These are phyloP conservation scores for Paecilomyces variotii DNA, from an alignment of 2,329 filamentous ascomycete species.

Conservation along the genomic window DNA sequence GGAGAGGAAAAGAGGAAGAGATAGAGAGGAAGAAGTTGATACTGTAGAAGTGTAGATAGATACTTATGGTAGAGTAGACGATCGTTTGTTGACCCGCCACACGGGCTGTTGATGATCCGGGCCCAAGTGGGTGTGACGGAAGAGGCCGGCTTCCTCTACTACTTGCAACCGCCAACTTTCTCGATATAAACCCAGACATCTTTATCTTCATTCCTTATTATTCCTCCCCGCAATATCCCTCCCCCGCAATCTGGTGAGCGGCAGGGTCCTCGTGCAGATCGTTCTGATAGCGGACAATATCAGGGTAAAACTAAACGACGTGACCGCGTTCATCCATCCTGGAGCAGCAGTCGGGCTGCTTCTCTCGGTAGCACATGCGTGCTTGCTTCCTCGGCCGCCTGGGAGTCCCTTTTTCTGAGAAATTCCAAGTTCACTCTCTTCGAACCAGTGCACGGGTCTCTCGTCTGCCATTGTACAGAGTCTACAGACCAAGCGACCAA, in stretches of 20 bases:
- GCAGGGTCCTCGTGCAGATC: background rate
- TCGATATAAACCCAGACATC: background rate
- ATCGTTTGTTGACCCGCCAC: background rate
- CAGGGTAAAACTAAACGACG: background rate
- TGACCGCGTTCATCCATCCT: background rate
- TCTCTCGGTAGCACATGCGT: slow-evolving; percentile 26
- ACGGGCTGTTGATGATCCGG: background rate
- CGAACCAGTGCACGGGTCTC: slow-evolving; percentile 15
- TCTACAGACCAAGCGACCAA: slow-evolving; percentile 13
- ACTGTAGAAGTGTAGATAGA: no score
- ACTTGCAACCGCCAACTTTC: background rate
- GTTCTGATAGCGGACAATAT: background rate
- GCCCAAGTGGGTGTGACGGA: background rate
- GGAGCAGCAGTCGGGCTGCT: background rate
- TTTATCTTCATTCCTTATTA: background rate
- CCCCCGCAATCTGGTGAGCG: background rate
- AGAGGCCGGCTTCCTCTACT: background rate
- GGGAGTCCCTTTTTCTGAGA: slow-evolving; percentile 23
- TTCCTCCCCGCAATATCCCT: background rate
- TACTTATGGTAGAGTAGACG: background rate
- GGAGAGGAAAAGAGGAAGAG: background rate
- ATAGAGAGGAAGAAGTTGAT: background rate
- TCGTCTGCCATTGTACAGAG: slow-evolving; percentile 8
- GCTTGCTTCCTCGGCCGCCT: slow-evolving; percentile 22
- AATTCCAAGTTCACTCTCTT: slow-evolving; percentile 10